These are phyloP conservation scores for Akebia trifoliata DNA, from an alignment of 164 flowering plant genomes.

Conservation along the genomic window DNA sequence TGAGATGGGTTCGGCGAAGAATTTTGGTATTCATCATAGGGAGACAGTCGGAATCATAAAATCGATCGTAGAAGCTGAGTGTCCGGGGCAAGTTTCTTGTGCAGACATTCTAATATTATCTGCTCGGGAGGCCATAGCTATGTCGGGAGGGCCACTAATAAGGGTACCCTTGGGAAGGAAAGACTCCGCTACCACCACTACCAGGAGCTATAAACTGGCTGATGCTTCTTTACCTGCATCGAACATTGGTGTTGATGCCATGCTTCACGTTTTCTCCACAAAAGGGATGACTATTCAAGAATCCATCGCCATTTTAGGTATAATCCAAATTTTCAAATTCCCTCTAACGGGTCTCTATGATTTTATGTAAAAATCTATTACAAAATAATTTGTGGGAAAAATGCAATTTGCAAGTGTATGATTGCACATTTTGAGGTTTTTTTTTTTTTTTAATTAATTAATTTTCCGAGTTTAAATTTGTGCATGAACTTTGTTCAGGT, in stretches of 20 bases:
- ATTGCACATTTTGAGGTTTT: no score
- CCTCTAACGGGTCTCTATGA: no score
- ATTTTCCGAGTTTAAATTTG: no score
- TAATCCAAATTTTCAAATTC: not conserved
- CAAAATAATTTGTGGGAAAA: no score
- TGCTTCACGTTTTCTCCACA: slow-evolving; percentile 28
- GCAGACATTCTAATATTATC: slow-evolving; percentile 46
- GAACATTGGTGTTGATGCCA: slow-evolving; percentile 26
- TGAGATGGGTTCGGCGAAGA: slow-evolving; percentile 37
- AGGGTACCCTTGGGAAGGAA: slow-evolving; percentile 45
- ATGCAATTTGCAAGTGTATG: no score
- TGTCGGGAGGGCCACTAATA: slow-evolving; percentile 46
- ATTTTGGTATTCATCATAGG: slow-evolving; percentile 42
- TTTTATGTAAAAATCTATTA: no score
- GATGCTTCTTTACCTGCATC: slow-evolving; percentile 42
- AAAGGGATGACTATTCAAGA: slow-evolving; percentile 49
- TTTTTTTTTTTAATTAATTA: not conserved
- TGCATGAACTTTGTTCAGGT: slow-evolving; percentile 34
- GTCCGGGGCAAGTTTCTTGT: slow-evolving; percentile 54
- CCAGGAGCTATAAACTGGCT: slow-evolving; percentile 29
- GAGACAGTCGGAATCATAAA: slow-evolving; percentile 29
- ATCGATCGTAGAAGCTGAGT: slow-evolving; percentile 36
- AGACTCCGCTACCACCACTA: slow-evolving; percentile 28
- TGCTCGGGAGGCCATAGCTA: slow-evolving; percentile 46
- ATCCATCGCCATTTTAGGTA: slow-evolving; percentile 61